These are phyloP conservation scores for Syzygium jambos DNA, from an alignment of 345 rosid genomes.

Conservation along the genomic window DNA sequence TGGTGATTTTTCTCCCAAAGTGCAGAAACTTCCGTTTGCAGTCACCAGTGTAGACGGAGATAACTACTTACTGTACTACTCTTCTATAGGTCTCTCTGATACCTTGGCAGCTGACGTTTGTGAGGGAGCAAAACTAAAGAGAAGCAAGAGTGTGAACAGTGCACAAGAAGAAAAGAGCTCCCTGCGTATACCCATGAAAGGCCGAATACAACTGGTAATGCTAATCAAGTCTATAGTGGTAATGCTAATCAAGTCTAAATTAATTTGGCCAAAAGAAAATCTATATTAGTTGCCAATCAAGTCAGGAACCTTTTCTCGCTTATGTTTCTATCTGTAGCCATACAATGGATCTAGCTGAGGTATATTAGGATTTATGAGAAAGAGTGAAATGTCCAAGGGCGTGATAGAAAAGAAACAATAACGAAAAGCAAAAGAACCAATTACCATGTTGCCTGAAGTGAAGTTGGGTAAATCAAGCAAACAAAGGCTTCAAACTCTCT, in stretches of 20 bases:
- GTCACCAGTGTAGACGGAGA: conserved; percentile 89
- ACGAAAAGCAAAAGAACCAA: neutral
- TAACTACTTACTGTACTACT: conserved; percentile 60
- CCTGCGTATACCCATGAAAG: conserved; percentile 78
- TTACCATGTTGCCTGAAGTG: neutral
- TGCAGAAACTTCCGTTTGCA: conserved; percentile 87
- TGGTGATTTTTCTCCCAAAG: conserved; percentile 78
- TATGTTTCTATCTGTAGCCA: neutral
- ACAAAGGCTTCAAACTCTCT: neutral
- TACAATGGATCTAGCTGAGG: neutral
- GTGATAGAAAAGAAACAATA: neutral
- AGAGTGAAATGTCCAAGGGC: neutral
- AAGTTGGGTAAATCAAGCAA: neutral
- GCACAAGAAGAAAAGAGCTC: conserved; percentile 53
- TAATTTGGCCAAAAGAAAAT: neutral
- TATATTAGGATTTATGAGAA: neutral
- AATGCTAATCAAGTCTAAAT: neutral
- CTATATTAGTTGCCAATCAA: neutral
- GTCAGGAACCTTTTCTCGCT: neutral
- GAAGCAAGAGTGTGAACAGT: conserved; percentile 37
- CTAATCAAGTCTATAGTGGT: neutral
- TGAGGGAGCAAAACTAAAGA: conserved; percentile 45
- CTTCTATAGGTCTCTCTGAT: conserved; percentile 69
- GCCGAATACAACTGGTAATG: conserved; percentile 71
- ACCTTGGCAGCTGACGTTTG: conserved; percentile 40